Base-by-base conservation (phyloP, 805 yeast species). In the Kodamaea sagamina region DNA sequence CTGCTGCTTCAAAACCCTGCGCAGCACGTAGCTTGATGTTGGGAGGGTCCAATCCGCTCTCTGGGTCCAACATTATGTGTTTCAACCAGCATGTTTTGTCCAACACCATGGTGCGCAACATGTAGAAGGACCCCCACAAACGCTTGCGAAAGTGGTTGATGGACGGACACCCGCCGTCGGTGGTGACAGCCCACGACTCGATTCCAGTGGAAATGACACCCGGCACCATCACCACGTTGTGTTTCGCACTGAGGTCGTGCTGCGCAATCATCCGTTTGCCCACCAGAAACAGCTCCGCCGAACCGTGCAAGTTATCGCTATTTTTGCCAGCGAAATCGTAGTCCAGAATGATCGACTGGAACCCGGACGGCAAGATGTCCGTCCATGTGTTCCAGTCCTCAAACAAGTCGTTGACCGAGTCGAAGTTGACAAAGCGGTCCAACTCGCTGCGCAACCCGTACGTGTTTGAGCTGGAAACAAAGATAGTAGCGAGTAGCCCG, bases 1-100 rank as follows among this genome's bases (percentile, higher is more conserved):
- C 99, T 0, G 97, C 93, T 1, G 97, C 93, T 55, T 90, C 97
- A 61, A 93, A 87, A 0, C 99, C 99, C 61, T 87, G 96, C 0
- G 97, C 92, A 0, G 98, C 95, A 44, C 99, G 72, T 18, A 93
- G 59, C 53, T 75, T 84, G 53, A 87, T 77, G 41, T 86, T 78
- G 1, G 86, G 84, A 0, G 99, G 99, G 61, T 93, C 99, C 18
- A 93, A 67, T 0, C 99, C 99, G 0, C 98, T 93, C 44, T 80
- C 82, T 0, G 89, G 83, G 62, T 93, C 98, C 28, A 93, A 71
- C 84, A 82, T 85, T 32, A 93, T 76, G 62, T 90, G 96, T 61
- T 86, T 83, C 49, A 93, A 74, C 99, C 99, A 93, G 65, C 99
- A 93, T 1, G 79, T 62, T 63, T 93, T 93, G 57, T 92, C 97